These are phyloP conservation scores for Rhodotorula graminis DNA, from an alignment of 768 basidiomycete species.

Conservation along the genomic window DNA sequence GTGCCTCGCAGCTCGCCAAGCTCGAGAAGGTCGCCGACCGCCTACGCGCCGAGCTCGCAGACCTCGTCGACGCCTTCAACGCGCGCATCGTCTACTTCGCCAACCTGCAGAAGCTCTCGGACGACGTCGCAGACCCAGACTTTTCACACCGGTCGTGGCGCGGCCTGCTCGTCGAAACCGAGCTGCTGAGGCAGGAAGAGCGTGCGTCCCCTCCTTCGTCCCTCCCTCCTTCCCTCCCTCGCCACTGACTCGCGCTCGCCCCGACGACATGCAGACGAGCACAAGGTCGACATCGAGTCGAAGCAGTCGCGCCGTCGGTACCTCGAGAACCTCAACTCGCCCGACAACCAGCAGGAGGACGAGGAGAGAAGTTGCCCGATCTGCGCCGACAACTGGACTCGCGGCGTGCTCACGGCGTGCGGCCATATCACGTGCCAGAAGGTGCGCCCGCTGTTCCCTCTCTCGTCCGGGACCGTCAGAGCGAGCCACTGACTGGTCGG, in stretches of 20 bases:
- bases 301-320: conserved; percentile 30
- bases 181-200: conserved; percentile 12
- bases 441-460: too few species aligned
- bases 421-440: conserved; percentile 34
- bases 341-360: not conserved
- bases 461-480: too few species aligned
- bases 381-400: conserved; percentile 24
- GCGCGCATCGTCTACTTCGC: conserved; percentile 38
- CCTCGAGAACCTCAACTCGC: conserved; percentile 31
- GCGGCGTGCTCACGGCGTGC: conserved; percentile 39
- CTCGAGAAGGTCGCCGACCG: conserved; percentile 36
- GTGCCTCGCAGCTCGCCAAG: conserved; percentile 2
- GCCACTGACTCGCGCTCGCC: rapidly evolving
- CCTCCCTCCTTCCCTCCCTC: too few species aligned
- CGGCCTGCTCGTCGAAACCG: conserved; percentile 20
- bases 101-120: conserved; percentile 37
- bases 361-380: conserved; percentile 34
- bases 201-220: not conserved
- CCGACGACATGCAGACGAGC: not conserved
- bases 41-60: conserved; percentile 20
- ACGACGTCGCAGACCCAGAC: conserved; percentile 33
- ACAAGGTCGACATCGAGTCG: conserved; percentile 1
- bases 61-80: conserved; percentile 29
- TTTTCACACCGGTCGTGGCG: conserved; percentile 3
- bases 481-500: too few species aligned